Base-by-base conservation (phyloP, 106 monocot species). In the Platanthera zijinensis region DNA sequence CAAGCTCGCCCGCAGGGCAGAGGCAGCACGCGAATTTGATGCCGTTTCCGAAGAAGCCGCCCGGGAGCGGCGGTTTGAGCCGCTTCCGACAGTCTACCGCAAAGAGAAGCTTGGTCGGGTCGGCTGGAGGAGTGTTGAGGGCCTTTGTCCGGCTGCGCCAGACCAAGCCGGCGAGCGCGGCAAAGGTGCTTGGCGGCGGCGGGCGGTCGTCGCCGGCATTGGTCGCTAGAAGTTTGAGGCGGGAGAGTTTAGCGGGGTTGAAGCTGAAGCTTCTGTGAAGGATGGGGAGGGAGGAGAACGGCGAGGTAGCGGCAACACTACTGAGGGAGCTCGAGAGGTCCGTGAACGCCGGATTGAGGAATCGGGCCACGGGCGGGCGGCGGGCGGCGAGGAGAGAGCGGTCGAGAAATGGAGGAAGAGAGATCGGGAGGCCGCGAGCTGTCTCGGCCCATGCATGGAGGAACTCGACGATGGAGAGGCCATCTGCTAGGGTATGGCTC, bases 401-500 rank as follows among this genome's bases (percentile, higher is more conserved):
- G 81, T 87, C 81, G 39, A 84, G 5, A 78, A 72, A 78, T 2
- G 87, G 87, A 2, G 81, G 84, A 17, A 75, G 72, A 19, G 84
- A 75, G 3, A 87, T 75, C 8, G 81, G 81, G 25, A 73, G 50
- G 52, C 80, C 83, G 0, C 81, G 56, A 3, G 87, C 78, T 4
- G 71, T 78, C 52, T 84, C 84, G 10, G 72, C 87, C 87, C 87
- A 87, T 8, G 87, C 81, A 69, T 84, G 81, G 48, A 87, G 76
- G 72, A 87, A 87, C 54, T 84, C 84, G 83, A 82, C 79, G 13
- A 84, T 78, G 1, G 78, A 75, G 13, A 87, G 45, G 21, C 84
- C 84, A 61, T 87, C 87, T 28, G 81, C 78, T 78, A 87, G 76
- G 84, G 81, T 79, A 76, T 87, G 87, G 78, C 78, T 84, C 87